Evolutionary conservation across 2,329 filamentous ascomycete species (phyloP), one percentile per base, ranked within the genome.

Genomic region (Colletotrichum limetticola): DNA sequence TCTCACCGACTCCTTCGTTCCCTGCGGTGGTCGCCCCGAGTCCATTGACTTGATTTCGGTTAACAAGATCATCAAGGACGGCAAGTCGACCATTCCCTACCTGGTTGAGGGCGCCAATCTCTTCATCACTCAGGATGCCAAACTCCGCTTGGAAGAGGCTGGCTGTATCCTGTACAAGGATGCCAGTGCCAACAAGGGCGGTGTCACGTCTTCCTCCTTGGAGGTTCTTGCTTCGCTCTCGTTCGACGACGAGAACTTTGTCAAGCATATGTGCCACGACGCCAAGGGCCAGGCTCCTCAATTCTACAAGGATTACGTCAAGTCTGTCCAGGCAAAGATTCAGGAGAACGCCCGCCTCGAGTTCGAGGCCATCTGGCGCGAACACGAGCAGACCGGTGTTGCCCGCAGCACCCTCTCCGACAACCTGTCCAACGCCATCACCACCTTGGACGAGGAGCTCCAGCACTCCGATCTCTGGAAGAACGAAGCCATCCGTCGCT

Each of bases 101-200:
- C 97, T 99, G 66, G 96, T 99, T 57, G 97, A 99, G 85, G 97
- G 97, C 66, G 97, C 97, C 83, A 99, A 98, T 83, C 88, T 99
- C 67, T 99, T 99, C 90, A 97, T 99, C 85, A 98, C 97, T 0
- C 97, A 99, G 84, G 97, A 99, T 79, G 96, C 96, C 78, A 98
- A 98, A 87, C 89, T 98, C 68, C 94, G 95, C 28, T 91, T 99
- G 16, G 97, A 99, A 85, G 93, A 95, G 78, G 95, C 96, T n/a
- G 97, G 97, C 73, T 97, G 95, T 80, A 91, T 98, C 78, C 85
- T 99, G 53, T 98, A 95, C 92, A 99, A 99, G 86, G 97, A 99
- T 83, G 97, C 97, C 5, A 98, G 95, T 49, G 95, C 96, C 69
- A 99, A 99, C 90, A 99, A 99, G 88, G 97, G 97, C 76, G 97